phyloP scores from a whole-genome alignment of 2,329 filamentous ascomycete genomes.

The Venturia effusa region DNA sequence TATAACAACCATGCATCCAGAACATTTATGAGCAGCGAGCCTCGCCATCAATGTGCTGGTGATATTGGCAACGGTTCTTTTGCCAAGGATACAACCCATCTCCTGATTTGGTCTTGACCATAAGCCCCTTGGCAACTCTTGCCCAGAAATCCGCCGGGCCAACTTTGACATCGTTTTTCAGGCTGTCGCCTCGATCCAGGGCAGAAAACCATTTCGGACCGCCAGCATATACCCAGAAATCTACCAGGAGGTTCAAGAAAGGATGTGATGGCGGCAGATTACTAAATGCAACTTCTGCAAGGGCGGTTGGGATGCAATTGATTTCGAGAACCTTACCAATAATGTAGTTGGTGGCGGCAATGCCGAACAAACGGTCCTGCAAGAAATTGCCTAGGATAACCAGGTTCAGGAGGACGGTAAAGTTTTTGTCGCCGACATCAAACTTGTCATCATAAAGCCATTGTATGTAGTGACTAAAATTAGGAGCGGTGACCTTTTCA shows the following conservation, averaged over 20 bases:
- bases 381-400: neutral
- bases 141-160: neutral
- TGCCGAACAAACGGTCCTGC: neutral
- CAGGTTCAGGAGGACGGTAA: neutral
- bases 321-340: neutral
- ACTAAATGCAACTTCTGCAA: neutral
- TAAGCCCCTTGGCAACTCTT: neutral
- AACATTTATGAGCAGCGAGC: too few relatives aligned
- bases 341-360: neutral
- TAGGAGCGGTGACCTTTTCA: neutral
- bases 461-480: neutral
- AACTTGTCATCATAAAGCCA: neutral
- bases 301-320: neutral
- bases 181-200: neutral
- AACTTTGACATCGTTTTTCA: neutral
- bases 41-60: neutral
- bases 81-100: neutral
- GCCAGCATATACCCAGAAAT: neutral
- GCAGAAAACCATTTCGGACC: neutral
- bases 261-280: neutral
- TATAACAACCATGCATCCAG: too few relatives aligned
- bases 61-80: neutral
- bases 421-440: neutral
- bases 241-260: neutral
- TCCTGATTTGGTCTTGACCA: neutral